These are phyloP conservation scores for Suhomyces atakaporum DNA, from an alignment of 1,139 yeast genomes.

Conservation along the genomic window DNA sequence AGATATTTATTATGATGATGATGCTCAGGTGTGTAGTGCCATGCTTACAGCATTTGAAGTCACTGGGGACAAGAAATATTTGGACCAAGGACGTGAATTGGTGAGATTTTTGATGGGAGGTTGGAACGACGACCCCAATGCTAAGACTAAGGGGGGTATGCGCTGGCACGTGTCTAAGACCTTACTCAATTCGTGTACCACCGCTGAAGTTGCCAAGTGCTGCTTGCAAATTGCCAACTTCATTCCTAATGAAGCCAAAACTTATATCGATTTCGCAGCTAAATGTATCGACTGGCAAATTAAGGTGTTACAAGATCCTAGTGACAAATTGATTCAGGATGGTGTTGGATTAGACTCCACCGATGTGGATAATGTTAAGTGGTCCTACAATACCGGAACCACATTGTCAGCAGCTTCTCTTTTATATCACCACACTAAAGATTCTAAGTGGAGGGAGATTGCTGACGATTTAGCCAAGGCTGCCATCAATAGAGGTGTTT, in stretches of 20 bases:
- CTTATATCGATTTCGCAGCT: constrained; percentile 54
- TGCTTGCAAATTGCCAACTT: constrained; percentile 60
- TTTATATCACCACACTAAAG: constrained; percentile 54
- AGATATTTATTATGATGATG: constrained; percentile 75
- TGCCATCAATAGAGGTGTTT: constrained; percentile 55
- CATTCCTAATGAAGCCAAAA: constrained; percentile 47
- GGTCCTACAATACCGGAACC: constrained; percentile 74
- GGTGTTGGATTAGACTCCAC: constrained; percentile 57
- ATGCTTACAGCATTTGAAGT: constrained; percentile 70
- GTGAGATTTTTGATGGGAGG: constrained; percentile 69
- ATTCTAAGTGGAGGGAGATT: constrained; percentile 54
- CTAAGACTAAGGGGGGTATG: constrained; percentile 57
- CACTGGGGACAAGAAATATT: constrained; percentile 54
- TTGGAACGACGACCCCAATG: constrained; percentile 50
- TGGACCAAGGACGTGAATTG: constrained; percentile 61
- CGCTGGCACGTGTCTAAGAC: constrained; percentile 65
- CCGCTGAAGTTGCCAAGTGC: constrained; percentile 71
- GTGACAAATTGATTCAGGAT: constrained; percentile 61
- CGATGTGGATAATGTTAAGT: constrained; percentile 52
- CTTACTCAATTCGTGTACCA: constrained; percentile 66
- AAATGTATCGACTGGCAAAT: constrained; percentile 59
- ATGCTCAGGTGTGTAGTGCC: constrained; percentile 73
- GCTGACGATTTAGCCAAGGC: constrained; percentile 65
- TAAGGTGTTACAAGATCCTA: constrained; percentile 51
- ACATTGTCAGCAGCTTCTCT: constrained; percentile 58